These are phyloP conservation scores for Termitomyces sp. DNA, from an alignment of 768 basidiomycete genomes.

Conservation along the genomic window DNA sequence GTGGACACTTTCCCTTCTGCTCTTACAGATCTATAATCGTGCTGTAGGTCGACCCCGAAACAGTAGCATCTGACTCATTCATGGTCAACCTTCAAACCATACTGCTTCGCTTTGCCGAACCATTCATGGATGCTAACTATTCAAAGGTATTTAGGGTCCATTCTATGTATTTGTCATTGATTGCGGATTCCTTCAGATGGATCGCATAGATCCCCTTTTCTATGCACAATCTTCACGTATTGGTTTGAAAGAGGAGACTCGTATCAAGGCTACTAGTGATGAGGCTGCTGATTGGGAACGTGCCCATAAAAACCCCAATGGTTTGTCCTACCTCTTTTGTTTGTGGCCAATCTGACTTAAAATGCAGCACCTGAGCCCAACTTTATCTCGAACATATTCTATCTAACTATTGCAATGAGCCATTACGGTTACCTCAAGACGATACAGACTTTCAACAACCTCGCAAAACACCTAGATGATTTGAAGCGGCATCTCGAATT, in stretches of 20 bases:
- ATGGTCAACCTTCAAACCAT: slow-evolving; percentile 88
- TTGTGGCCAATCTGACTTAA: background rate
- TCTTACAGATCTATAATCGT: background rate
- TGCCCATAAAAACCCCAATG: slow-evolving; percentile 36
- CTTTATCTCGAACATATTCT: slow-evolving; percentile 96
- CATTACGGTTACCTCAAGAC: slow-evolving; percentile 87
- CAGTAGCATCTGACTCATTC: slow-evolving; percentile 87
- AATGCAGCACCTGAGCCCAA: slow-evolving; percentile 61
- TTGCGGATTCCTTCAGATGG: slow-evolving; percentile 48
- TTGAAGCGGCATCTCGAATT: slow-evolving; percentile 72
- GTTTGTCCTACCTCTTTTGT: slow-evolving; percentile 23
- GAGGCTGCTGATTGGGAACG: slow-evolving; percentile 75
- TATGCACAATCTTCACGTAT: slow-evolving; percentile 70
- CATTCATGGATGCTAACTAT: slow-evolving; percentile 90
- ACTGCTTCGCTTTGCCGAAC: slow-evolving; percentile 81
- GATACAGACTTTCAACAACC: slow-evolving; percentile 67
- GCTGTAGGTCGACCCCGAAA: slow-evolving; percentile 69
- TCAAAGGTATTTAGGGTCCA: slow-evolving; percentile 56
- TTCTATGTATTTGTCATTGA: background rate
- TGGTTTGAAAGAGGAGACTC: slow-evolving; percentile 82
- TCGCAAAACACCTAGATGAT: slow-evolving; percentile 71
- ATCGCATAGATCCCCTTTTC: slow-evolving; percentile 84
- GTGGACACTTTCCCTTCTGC: slow-evolving; percentile 5
- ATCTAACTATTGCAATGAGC: slow-evolving; percentile 77
- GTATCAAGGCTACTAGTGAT: slow-evolving; percentile 87